Evolutionary conservation across 441 rosid species (phyloP), one percentile per base, ranked within the genome.

Genomic region (Populus hybrid): DNA sequence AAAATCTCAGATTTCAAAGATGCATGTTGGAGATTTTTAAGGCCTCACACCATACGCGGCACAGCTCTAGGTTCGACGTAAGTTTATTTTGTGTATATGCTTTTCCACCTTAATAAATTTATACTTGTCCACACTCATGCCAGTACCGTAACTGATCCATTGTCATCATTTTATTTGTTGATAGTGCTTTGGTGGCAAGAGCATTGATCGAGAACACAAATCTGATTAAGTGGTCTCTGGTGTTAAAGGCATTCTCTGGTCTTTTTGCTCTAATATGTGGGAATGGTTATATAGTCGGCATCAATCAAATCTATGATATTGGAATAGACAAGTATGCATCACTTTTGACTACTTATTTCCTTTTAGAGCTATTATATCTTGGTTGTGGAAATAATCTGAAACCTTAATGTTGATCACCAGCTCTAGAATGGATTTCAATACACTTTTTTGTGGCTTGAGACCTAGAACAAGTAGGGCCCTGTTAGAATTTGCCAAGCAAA

Each of bases 41-140:
- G 99, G 86, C 99, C 99, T 11, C 99, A 95, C 79, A 95, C 99
- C 2, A 95, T 95, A 73, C 92, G 98, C 4, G 99, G 99, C 84
- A 93, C 98, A 28, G 88, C 92, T 79, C 83, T 95, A 79, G 99
- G 97, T 42, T 93, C 98, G 67, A 79, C 78, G 97, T 93, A 66
- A 82, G 96, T 80, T 45, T 23, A 21, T 70, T 45, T 73, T 53
- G 74, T 31, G 28, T 76, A 29, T 71, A 61, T 50, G 24, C 59
- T 81, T 31, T 50, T 81, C 73, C 26, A 53, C 18, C 73, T 33
- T 70, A 74, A 26, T 73, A 59, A 40, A 24, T 76, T 12, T 35
- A 59, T 68, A 38, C 76, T 73, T 40, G 76, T 69, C 31, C 69
- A 75, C 11, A 36, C 18, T 21, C 18, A 45, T 14, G 18, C 2